Conservation (phyloP, 2,329 filamentous ascomycete genomes). For the Exophiala aquamarina region DNA sequence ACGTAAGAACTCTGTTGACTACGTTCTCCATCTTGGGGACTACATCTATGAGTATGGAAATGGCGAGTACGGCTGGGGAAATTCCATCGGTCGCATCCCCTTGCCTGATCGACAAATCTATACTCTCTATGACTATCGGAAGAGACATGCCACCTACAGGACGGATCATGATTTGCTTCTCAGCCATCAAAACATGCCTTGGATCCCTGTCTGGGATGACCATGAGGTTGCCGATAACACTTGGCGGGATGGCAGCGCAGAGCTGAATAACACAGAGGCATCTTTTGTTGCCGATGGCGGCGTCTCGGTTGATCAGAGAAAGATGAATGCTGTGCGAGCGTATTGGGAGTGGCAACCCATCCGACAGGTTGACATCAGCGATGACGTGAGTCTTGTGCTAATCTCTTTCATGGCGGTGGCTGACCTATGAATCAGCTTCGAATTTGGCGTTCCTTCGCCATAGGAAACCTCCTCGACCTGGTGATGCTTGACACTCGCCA, state of each 20-base stretch:
- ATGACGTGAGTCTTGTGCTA: constrained; percentile 43
- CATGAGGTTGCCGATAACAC: constrained; percentile 67
- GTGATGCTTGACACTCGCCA: constrained; percentile 69
- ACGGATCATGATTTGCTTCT: constrained; percentile 61
- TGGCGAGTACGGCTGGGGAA: constrained; percentile 52
- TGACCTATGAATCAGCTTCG: constrained; percentile 43
- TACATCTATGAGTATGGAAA: constrained; percentile 61
- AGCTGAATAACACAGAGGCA: constrained; percentile 65
- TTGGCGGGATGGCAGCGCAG: constrained; percentile 61
- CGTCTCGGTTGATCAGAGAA: constrained; percentile 69
- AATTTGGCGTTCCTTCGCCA: constrained; percentile 66
- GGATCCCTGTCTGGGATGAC: constrained; percentile 67
- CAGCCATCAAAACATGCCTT: constrained; percentile 58
- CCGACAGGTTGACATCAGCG: constrained; percentile 65
- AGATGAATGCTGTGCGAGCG: constrained; percentile 70
- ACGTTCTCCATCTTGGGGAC: constrained; percentile 58
- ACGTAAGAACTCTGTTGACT: constrained; percentile 61
- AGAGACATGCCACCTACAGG: constrained; percentile 58
- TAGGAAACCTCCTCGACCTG: constrained; percentile 66
- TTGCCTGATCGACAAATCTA: constrained; percentile 54
- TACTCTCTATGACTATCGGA: constrained; percentile 53
- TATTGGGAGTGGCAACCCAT: constrained; percentile 32
- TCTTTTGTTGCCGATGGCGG: constrained; percentile 59
- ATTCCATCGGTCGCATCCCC: constrained; percentile 53
- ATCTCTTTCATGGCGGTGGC: constrained; percentile 47